phyloP scores from a whole-genome alignment of 2,329 filamentous ascomycete genomes.

The Parastagonospora avenae region DNA sequence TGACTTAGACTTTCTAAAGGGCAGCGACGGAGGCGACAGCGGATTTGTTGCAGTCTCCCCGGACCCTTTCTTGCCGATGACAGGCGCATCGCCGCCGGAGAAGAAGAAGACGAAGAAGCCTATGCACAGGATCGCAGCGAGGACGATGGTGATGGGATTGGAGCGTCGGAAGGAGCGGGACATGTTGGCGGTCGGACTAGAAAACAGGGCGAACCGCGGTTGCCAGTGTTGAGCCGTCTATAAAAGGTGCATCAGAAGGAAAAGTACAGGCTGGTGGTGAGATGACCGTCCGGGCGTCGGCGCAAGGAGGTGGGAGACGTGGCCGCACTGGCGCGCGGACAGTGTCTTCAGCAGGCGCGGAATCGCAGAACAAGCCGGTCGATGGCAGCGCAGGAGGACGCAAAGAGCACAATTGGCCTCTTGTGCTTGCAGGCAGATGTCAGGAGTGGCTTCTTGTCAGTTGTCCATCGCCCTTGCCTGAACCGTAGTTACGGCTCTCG shows the following conservation, averaged over 20 bases:
- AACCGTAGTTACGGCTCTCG: conserved; percentile 8
- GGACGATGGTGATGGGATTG: conserved; percentile 74
- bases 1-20: conserved; percentile 69
- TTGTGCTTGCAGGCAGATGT: conserved; percentile 17
- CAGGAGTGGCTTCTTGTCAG: conserved; percentile 19
- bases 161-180: conserved; percentile 76
- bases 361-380: background rate
- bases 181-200: conserved; percentile 48
- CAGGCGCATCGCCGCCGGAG: conserved; percentile 64
- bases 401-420: conserved; percentile 1
- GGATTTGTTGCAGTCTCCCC: conserved; percentile 67
- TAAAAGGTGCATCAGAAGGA: conserved; percentile 40
- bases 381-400: background rate
- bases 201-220: conserved; percentile 34
- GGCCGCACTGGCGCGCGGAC: conserved; percentile 29
- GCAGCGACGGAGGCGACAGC: conserved; percentile 74
- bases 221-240: conserved; percentile 37
- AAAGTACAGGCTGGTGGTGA: conserved; percentile 14
- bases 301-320: conserved; percentile 38
- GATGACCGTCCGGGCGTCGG: conserved; percentile 19
- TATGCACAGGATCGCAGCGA: conserved; percentile 74
- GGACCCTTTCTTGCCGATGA: conserved; percentile 56
- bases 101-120: conserved; percentile 63
- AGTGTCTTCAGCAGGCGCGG: conserved; percentile 4
- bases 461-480: conserved; percentile 12